These are phyloP conservation scores for Amanita inopinata DNA, from an alignment of 768 basidiomycete genomes.

Conservation along the genomic window DNA sequence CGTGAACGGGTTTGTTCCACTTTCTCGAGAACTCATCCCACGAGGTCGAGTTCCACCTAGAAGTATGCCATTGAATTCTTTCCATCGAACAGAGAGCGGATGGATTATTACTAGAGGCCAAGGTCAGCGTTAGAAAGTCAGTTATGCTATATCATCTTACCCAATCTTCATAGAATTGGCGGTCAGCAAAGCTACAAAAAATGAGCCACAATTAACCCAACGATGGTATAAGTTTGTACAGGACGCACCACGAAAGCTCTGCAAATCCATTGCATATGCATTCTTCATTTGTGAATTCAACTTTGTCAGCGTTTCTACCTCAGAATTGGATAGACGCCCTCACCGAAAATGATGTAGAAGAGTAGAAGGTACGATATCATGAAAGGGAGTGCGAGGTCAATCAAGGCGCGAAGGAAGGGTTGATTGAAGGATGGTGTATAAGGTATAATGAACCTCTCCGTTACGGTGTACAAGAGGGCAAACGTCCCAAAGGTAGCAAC, in stretches of 20 bases:
- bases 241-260: constrained; percentile 73
- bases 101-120: constrained; percentile 12
- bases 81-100: background rate
- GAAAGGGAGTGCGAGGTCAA: constrained; percentile 88
- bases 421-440: constrained; percentile 59
- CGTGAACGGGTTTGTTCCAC: constrained; percentile 97
- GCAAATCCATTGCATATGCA: constrained; percentile 97
- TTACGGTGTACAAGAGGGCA: constrained; percentile 84
- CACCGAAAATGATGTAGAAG: constrained; percentile 82
- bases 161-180: constrained; percentile 98
- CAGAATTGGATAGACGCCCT: constrained; percentile 12
- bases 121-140: too few relatives aligned
- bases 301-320: background rate
- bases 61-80: background rate
- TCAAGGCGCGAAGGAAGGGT: constrained; percentile 63
- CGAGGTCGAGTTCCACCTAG: constrained; percentile 90
- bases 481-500: constrained; percentile 95
- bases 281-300: constrained; percentile 48
- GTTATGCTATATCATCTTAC: constrained; percentile 25
- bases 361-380: constrained; percentile 86
- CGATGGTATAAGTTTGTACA: background rate
- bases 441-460: constrained; percentile 90
- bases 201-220: constrained; percentile 5
- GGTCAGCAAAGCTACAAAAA: constrained; percentile 75
- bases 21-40: constrained; percentile 97